Base-by-base conservation (phyloP, 768 basidiomycete species). In the Cubamyces lactineus region DNA sequence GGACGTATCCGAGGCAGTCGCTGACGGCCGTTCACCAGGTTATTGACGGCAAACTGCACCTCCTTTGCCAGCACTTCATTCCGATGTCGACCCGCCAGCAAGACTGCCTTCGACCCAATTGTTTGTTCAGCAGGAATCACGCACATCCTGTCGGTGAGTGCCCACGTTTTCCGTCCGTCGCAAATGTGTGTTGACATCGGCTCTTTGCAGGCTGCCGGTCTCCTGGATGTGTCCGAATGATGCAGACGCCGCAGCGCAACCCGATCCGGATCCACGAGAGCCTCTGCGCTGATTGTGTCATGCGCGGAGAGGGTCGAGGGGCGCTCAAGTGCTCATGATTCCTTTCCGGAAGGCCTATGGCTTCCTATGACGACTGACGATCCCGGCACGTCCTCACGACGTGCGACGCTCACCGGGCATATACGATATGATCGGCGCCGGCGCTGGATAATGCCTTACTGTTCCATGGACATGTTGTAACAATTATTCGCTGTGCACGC, bases 21-120 rank as follows among this genome's bases (percentile, higher is more conserved):
- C 47, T 57, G 42, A 59, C 28, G 34, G 28, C n/a, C 39, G 19
- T 19, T 16, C 30, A 43, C 46, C 66, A 92, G 89, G 80, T 92
- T 65, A 85, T 90, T 62, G 90, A 92, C 71, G 90, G 90, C 57
- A 85, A 88, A 66, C 89, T 79, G 73, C 83, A 90, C 75, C 84
- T 85, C 16, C 72, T 74, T 55, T 92, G 90, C 73, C 82, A 84
- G 9, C 89, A 91, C 73, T 91, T 92, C 73, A 76, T 84, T 61
- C 82, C 84, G 55, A 87, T 92, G 84, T 83, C 86, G 46, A 89
- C 89, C 19, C 82, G 79, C 57, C 73, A 81, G 50, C 83, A 88
- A 68, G 90, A 92, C 70, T 92, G 90, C 66, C 72, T 84, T 48
- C 77, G 78, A 62, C 70, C 77, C 3, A 83, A 86, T 66, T 92